phyloP scores from a whole-genome alignment of 164 flowering plant genomes.

The Umbilicus rupestris region DNA sequence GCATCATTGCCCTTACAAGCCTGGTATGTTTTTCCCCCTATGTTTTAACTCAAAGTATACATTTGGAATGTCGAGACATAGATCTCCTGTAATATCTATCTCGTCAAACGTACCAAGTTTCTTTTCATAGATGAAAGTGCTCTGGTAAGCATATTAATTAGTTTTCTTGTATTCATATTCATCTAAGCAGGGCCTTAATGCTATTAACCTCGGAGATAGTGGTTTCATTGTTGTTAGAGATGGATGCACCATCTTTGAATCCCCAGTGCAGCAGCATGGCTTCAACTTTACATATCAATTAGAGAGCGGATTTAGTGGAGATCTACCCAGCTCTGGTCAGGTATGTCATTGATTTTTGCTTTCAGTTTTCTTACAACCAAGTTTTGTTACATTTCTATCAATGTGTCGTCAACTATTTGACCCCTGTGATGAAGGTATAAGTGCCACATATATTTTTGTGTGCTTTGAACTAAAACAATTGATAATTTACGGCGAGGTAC shows the following conservation, averaged over 20 bases:
- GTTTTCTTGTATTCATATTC: not conserved
- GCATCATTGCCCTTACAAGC: constrained; percentile 55
- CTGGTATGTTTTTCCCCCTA: constrained; percentile 30
- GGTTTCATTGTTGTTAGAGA: constrained; percentile 61
- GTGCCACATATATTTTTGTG: not conserved
- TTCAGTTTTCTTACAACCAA: not conserved
- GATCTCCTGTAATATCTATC: too few relatives aligned
- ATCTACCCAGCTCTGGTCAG: constrained; percentile 67
- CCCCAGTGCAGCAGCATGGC: constrained; percentile 63
- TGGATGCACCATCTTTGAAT: constrained; percentile 43
- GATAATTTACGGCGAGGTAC: not conserved
- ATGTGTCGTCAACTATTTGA: not conserved
- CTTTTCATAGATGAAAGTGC: not conserved
- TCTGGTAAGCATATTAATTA: not conserved
- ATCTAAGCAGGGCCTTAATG: constrained; percentile 41
- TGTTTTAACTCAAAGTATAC: not conserved
- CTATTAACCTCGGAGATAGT: constrained; percentile 69
- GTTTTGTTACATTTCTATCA: not conserved
- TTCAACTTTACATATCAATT: constrained; percentile 67
- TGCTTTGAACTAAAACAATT: not conserved
- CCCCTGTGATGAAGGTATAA: not conserved
- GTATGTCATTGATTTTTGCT: constrained; percentile 20
- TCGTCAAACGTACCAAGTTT: too few relatives aligned
- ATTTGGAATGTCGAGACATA: not conserved
- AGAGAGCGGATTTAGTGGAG: constrained; percentile 36